Conservation (phyloP, 306 rosid species). For the Vigna angularis region DNA sequence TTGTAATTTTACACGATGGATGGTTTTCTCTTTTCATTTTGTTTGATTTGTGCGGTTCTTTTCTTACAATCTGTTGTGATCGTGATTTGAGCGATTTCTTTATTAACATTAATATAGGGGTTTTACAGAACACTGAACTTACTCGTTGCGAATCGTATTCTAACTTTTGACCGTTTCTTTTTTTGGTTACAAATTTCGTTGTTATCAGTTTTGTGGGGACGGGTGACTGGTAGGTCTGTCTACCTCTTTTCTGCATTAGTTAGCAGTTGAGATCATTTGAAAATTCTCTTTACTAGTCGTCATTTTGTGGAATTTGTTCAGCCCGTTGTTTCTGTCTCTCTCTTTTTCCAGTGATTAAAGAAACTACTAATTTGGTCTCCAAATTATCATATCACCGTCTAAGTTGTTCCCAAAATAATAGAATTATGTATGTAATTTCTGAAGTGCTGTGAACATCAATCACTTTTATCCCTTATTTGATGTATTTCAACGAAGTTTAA, state of each 20-base stretch:
- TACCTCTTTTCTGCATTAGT: not conserved
- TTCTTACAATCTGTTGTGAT: no score
- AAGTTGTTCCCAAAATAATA: no score
- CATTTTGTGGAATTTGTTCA: not conserved
- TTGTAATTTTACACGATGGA: not conserved
- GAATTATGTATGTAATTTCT: no score
- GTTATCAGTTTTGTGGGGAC: not conserved
- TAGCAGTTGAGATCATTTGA: not conserved
- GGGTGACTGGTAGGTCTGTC: not conserved
- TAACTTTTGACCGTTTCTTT: no score
- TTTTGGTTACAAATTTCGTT: no score
- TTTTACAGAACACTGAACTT: not conserved
- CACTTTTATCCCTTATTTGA: not conserved
- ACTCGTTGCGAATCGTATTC: not conserved
- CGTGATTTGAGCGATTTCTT: not conserved
- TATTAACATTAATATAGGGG: not conserved
- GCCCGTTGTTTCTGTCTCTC: not conserved
- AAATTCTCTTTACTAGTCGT: not conserved
- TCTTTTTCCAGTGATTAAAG: not conserved
- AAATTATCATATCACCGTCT: no score
- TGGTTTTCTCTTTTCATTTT: no score
- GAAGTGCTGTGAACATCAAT: no score
- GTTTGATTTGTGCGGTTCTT: no score
- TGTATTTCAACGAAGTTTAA: not conserved
- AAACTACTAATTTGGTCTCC: no score